phyloP scores from a whole-genome alignment of 2,329 filamentous ascomycete species.

The Hyphodiscus sp. region DNA sequence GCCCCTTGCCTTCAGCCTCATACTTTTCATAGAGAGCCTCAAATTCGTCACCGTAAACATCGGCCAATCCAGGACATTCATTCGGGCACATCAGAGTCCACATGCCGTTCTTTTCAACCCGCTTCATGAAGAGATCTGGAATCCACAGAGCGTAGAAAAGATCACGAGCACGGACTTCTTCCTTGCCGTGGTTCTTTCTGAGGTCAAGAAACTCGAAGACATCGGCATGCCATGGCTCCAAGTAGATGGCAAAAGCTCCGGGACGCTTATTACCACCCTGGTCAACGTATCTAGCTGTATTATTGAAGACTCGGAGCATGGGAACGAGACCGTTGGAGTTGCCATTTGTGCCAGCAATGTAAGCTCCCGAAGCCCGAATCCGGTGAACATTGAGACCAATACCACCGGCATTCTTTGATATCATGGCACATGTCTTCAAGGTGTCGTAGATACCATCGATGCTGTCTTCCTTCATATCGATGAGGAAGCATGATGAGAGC shows the following conservation, averaged over 20 bases:
- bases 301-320: conserved; percentile 99
- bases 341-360: conserved; percentile 96
- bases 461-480: conserved; percentile 99
- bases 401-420: conserved; percentile 98
- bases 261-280: conserved; percentile 99
- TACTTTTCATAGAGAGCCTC: conserved; percentile 92
- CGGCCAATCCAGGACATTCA: conserved; percentile 88
- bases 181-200: conserved; percentile 98
- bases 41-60: conserved; percentile 97
- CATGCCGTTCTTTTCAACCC: conserved; percentile 90
- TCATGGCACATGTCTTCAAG: conserved; percentile 98
- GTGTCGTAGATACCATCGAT: conserved; percentile 99
- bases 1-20: conserved; percentile 79
- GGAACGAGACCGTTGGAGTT: conserved; percentile 96
- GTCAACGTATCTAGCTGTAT: conserved; percentile 97
- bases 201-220: conserved; percentile 97
- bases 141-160: conserved; percentile 98
- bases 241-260: conserved; percentile 96
- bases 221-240: conserved; percentile 98
- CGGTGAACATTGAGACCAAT: conserved; percentile 96
- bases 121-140: conserved; percentile 99
- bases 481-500: conserved; percentile 95
- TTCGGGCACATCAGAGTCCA: conserved; percentile 99
- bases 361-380: conserved; percentile 94
- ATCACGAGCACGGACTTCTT: conserved; percentile 93